Evolutionary conservation across 768 basidiomycete species (phyloP), one percentile per base, ranked within the genome.

Genomic region (Kwoniella sp.): DNA sequence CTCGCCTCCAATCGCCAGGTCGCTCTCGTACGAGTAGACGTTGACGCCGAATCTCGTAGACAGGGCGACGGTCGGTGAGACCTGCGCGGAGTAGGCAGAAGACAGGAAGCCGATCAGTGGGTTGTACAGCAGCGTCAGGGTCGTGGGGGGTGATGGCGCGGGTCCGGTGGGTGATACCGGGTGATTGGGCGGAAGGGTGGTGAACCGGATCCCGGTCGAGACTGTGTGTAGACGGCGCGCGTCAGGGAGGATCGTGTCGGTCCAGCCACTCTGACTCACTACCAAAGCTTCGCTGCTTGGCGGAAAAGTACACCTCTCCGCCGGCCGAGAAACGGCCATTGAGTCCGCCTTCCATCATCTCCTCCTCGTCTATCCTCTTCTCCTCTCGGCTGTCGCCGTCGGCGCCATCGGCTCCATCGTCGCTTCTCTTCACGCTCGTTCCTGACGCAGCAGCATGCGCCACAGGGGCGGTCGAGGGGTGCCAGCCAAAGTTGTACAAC

Each of bases 101-200:
- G 89, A 89, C 40, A 96, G 79, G 69, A 96, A 91, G 0, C 93
- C 93, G 53, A 96, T 82, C 81, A 98, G 89, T 0, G 93, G 93
- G 71, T 95, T 96, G 74, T 92, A 89, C 23, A 93, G 80, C 4
- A 91, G 88, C 3, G 92, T 93, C 43, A 95, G 85, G 14, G 91
- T 92, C 0, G 91, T 95, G 0, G 93, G 90, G 0, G 93, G 89
- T 17, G 83, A 78, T 19, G 78, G 77, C 7, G 54, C 70, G 62
- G 56, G 75, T 77, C 17, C 27, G 27, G 20, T 46, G 34, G 48
- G 42, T 59, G 82, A 81, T 36, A 84, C 83, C 3, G 85, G 80
- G 6, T 85, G 82, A 0, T 83, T 79, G 60, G 92, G 88, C 2
- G 90, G 88, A 3, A 92, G 76, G 1, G 93, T 98, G 3, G 89